A percentile compares a stretch with the other conserved stretches of the same genome.
These are phyloP conservation scores for Fusarium transvaalense DNA, from an alignment of 2,329 filamentous ascomycete species.

Conservation along the genomic window DNA sequence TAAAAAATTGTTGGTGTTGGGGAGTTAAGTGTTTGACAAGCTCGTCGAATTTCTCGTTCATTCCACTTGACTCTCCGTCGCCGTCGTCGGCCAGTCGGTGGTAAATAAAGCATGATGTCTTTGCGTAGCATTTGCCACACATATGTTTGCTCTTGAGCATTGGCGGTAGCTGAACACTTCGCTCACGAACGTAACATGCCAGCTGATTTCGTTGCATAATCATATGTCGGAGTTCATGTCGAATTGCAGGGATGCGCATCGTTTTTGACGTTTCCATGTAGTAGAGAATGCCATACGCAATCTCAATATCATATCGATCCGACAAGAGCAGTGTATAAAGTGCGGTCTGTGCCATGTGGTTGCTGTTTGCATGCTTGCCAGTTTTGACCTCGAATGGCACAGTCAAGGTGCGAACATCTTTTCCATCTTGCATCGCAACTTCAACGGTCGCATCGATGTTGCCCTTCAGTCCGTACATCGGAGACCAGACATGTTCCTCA, in stretches of 20 bases:
- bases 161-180: slow-evolving; percentile 81
- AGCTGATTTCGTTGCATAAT: slow-evolving; percentile 94
- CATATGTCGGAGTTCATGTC: slow-evolving; percentile 93
- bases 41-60: slow-evolving; percentile 85
- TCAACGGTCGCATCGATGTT: slow-evolving; percentile 98
- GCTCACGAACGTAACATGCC: slow-evolving; percentile 85
- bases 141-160: slow-evolving; percentile 87
- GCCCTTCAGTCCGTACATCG: slow-evolving; percentile 95
- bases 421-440: slow-evolving; percentile 80
- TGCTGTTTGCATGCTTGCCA: slow-evolving; percentile 83
- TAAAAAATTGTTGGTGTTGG: slow-evolving; percentile 83
- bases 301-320: slow-evolving; percentile 93
- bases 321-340: slow-evolving; percentile 93
- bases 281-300: slow-evolving; percentile 91
- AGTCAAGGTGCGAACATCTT: slow-evolving; percentile 76
- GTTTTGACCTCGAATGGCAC: slow-evolving; percentile 98
- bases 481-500: slow-evolving; percentile 98
- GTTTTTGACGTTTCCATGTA: slow-evolving; percentile 94
- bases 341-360: slow-evolving; percentile 92
- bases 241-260: slow-evolving; percentile 84
- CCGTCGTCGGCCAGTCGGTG: slow-evolving; percentile 91
- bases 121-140: slow-evolving; percentile 91
- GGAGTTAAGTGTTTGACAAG: slow-evolving; percentile 82
- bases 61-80: slow-evolving; percentile 81
- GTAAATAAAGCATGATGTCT: slow-evolving; percentile 91